Base-by-base conservation (phyloP, 164 flowering plant genomes). In the Tinospora cordifolia region DNA sequence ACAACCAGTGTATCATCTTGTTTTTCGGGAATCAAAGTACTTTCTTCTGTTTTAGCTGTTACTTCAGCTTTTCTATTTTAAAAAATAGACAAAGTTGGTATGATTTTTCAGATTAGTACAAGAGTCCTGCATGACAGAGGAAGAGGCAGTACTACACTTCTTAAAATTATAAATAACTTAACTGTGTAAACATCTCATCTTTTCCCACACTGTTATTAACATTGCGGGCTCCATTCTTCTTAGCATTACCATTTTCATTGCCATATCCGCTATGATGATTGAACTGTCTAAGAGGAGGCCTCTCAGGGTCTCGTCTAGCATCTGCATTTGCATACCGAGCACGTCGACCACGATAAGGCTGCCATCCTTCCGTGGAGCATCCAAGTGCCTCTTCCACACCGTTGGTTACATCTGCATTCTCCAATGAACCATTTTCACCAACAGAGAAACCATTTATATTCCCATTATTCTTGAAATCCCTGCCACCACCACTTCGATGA, bases 1-100 rank as follows among this genome's bases (percentile, higher is more conserved):
- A 72, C 71, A 36, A 62, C 62, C 40, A 40, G 69, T 40, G 66
- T 77, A 64, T 75, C 79, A 24, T 80, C 67, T 7, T 81, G 84
- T 81, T 90, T 85, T 71, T 88, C 87, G 65, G 76, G 79, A 75
- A 71, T 78, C 72, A 74, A 15, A 62, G 6, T 72, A 74, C 80
- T 87, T 71, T 86, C 86, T 73, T 70, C 78, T 60, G 75, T 83
- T 49, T 65, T 67, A 11, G 66, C 78, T 24, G n/a, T 54, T 54
- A n/a, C 60, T 67, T 46, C 70, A 71, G 81, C 87, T 63, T 79
- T 86, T 21, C 14, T 54, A n/a, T 58, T 62, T 21, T 40, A 62
- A 6, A 54, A 54, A 54, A 54, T 22, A 5, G 25, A 19, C n/a
- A 54, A 21, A 54, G 6, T 54, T 6, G n/a, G 60, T 54, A 54